Percentiles rank a stretch among this genome's conserved stretches.
Evolutionary conservation across 2,329 filamentous ascomycete genomes (phyloP).

Genomic region (Onygena corvina): DNA sequence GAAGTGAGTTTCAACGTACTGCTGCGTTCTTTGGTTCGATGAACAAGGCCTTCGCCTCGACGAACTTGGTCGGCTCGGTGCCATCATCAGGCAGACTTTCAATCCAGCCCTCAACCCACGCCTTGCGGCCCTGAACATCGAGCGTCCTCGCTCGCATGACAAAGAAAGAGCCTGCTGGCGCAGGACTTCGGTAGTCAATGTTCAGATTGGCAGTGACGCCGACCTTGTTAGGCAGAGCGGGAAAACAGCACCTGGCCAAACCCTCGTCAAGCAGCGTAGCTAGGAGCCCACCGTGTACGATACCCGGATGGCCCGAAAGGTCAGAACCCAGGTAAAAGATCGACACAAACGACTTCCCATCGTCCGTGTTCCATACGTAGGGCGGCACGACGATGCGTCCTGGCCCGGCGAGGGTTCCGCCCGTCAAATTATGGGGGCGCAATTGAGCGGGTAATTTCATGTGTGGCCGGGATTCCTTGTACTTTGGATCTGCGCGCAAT

Average conservation of each 20-base stretch:
- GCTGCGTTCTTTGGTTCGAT: constrained; percentile 55
- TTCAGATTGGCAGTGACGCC: constrained; percentile 48
- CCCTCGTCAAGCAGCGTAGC: constrained; percentile 60
- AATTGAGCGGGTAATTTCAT: constrained; percentile 66
- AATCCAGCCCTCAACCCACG: constrained; percentile 28
- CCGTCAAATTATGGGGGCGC: constrained; percentile 66
- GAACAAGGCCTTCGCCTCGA: constrained; percentile 48
- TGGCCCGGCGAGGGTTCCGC: constrained; percentile 62
- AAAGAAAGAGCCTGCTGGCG: constrained; percentile 51
- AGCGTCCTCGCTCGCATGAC: constrained; percentile 35
- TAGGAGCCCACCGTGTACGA: constrained; percentile 59
- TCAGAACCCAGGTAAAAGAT: constrained; percentile 56
- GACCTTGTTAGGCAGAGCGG: constrained; percentile 37
- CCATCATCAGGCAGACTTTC: constrained; percentile 48
- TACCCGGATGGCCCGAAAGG: constrained; percentile 56
- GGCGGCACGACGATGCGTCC: constrained; percentile 72
- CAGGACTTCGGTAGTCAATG: constrained; percentile 52
- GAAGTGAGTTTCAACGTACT: constrained; percentile 39
- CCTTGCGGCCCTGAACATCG: constrained; percentile 31
- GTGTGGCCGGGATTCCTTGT: constrained; percentile 69
- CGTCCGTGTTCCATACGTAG: constrained; percentile 59
- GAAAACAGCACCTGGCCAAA: constrained; percentile 49
- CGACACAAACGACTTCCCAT: constrained; percentile 53
- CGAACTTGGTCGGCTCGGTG: constrained; percentile 57
- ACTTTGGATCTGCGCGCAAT: constrained; percentile 54